A percentile compares a stretch with the other conserved stretches of the same genome.
Conservation (phyloP, 2,329 filamentous ascomycete genomes). For the Aspergillus latus region DNA sequence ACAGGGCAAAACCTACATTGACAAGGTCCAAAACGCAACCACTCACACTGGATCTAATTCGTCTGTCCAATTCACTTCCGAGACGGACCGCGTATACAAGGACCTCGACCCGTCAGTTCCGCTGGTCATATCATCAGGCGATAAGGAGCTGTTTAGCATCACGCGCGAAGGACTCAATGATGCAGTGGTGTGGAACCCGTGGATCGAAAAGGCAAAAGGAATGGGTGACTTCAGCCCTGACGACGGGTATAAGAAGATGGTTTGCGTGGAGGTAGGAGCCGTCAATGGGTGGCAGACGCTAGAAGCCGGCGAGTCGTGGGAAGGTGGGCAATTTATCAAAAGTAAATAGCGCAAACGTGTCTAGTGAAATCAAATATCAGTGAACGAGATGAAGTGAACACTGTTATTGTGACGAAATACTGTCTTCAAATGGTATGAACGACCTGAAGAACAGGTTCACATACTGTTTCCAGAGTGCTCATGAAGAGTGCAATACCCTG, state of each 20-base stretch:
- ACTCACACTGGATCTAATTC: conserved; percentile 65
- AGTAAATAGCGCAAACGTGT: conserved; percentile 22
- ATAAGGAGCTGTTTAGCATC: conserved; percentile 67
- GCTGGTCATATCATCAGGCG: conserved; percentile 37
- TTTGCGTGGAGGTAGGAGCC: conserved; percentile 88
- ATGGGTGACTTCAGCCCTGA: conserved; percentile 89
- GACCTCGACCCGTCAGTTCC: conserved; percentile 54
- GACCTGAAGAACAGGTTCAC: too few relatives aligned
- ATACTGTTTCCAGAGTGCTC: too few relatives aligned
- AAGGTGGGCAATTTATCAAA: conserved; percentile 61
- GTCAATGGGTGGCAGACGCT: conserved; percentile 80
- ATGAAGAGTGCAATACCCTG: too few relatives aligned
- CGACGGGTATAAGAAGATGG: conserved; percentile 87
- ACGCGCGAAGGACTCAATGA: conserved; percentile 82
- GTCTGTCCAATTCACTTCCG: conserved; percentile 67
- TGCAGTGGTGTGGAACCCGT: conserved; percentile 96
- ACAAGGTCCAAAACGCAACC: conserved; percentile 72
- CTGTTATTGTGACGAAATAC: too few relatives aligned
- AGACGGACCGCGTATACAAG: conserved; percentile 87
- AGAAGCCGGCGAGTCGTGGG: conserved; percentile 72
- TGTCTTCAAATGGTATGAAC: too few relatives aligned
- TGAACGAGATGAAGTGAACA: neutral
- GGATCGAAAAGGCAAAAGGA: conserved; percentile 76
- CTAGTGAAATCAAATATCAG: neutral
- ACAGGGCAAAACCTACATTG: conserved; percentile 71